These are phyloP conservation scores for Pyricularia grisea DNA, from an alignment of 2,329 filamentous ascomycete genomes.

Conservation along the genomic window DNA sequence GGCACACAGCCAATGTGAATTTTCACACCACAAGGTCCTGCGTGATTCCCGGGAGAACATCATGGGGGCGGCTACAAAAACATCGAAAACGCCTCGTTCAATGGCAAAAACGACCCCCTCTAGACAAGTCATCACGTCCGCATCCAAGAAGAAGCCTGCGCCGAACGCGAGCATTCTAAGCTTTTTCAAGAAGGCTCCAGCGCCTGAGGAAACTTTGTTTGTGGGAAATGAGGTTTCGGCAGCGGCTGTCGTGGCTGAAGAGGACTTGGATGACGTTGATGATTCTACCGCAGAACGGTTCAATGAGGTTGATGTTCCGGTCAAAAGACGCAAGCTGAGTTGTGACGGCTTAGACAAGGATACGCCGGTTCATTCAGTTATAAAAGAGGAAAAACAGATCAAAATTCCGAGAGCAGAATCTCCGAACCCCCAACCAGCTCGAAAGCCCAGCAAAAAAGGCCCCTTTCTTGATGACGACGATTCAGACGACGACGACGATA, in stretches of 20 bases:
- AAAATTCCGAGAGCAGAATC: background rate
- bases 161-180: constrained; percentile 60
- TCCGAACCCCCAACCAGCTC: constrained; percentile 7
- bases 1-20: background rate
- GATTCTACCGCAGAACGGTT: constrained; percentile 17
- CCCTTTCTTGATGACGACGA: constrained; percentile 57
- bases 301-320: constrained; percentile 25
- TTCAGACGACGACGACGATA: constrained; percentile 46
- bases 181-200: constrained; percentile 64
- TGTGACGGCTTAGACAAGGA: constrained; percentile 10
- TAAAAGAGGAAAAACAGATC: background rate
- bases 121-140: background rate
- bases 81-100: constrained; percentile 3
- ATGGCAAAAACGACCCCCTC: background rate
- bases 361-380: constrained; percentile 2
- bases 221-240: constrained; percentile 18
- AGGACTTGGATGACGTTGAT: background rate
- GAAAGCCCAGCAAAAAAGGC: constrained; percentile 26
- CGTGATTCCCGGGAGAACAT: background rate
- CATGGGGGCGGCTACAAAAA: background rate
- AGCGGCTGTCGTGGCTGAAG: constrained; percentile 4
- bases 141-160: constrained; percentile 11
- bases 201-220: constrained; percentile 51
- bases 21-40: background rate
- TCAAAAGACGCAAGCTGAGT: constrained; percentile 33